Base-by-base conservation (phyloP, 2,329 filamentous ascomycete species). In the Xylariaceae sp. region DNA sequence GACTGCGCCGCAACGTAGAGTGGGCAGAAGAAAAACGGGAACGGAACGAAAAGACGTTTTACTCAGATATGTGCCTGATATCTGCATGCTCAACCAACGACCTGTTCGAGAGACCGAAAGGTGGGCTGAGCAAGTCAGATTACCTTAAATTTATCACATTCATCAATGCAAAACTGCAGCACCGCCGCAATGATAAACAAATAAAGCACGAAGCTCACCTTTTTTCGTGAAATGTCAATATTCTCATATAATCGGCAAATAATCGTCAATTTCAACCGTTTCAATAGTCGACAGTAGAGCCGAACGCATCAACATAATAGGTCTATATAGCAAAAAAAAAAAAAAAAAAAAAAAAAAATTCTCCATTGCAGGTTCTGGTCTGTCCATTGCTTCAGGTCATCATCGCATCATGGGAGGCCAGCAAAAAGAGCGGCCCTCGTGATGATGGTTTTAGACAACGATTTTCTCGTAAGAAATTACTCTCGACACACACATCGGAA, bases 371-470 rank as follows among this genome's bases (percentile, higher is more conserved):
- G 23, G 23, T 30, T 30, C 23, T 7, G 17, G 39, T 4, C 79
- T 84, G 82, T 85, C 77, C 77, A 73, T 83, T 84, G 81, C 78
- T 78, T 84, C 80, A 85, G 83, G 83, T 86, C 82, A 85, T 85
- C 83, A 83, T 69, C 83, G 81, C 78, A 82, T 85, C 83, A 84
- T 85, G 83, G 82, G 71, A 78, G 81, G 82, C 82, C 75, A 81
- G 72, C 80, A 72, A 58, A 69, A 74, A 80, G 23, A 30, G 23
- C 23, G 82, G 82, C 82, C 81, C 83, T 86, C 83, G 80, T 84
- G 82, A 84, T 79, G 75, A 86, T 85, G 83, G 83, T 86, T 85
- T 86, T 86, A 80, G 77, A 77, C 81, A 84, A 83, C 77, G 80
- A 80, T 78, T 73, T 42, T 74, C 71, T 68, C 66, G 65, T 72